phyloP scores from a whole-genome alignment of 2,329 filamentous ascomycete genomes.

The Penicillium glabrum region DNA sequence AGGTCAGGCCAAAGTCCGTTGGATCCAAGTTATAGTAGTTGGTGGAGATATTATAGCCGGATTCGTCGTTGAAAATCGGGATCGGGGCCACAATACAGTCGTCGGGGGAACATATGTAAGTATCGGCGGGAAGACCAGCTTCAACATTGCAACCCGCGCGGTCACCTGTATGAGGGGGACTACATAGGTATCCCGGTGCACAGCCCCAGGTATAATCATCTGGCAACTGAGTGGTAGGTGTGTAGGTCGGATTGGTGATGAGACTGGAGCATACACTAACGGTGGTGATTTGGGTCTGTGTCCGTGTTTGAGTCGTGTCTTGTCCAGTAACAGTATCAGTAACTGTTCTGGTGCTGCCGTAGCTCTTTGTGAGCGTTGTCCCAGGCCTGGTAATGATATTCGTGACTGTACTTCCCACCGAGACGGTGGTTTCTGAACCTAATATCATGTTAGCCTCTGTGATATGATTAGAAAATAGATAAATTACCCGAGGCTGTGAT shows the following conservation, averaged over 20 bases:
- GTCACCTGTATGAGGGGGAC: slow-evolving; percentile 30
- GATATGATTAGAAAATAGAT: background rate
- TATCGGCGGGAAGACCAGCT: slow-evolving; percentile 38
- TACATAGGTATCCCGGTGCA: slow-evolving; percentile 44
- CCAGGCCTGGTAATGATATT: background rate
- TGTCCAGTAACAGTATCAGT: background rate
- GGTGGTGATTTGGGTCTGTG: background rate
- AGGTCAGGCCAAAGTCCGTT: slow-evolving; percentile 61
- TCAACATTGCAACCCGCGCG: slow-evolving; percentile 42
- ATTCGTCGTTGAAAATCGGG: slow-evolving; percentile 18
- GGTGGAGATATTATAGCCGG: slow-evolving; percentile 48
- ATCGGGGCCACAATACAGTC: slow-evolving; percentile 40
- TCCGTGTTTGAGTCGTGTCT: background rate
- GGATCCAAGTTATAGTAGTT: slow-evolving; percentile 69
- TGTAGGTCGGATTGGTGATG: slow-evolving; percentile 31
- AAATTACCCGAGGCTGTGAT: slow-evolving; percentile 5
- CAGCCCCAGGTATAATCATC: slow-evolving; percentile 44
- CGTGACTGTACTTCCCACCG: background rate
- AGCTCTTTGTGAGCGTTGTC: background rate
- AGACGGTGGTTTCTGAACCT: background rate
- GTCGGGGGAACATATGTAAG: slow-evolving; percentile 41
- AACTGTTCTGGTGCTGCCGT: background rate
- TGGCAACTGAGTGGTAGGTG: slow-evolving; percentile 24
- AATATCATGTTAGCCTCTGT: too few species aligned
- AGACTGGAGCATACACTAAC: slow-evolving; percentile 29